Conservation (phyloP, 2,329 filamentous ascomycete species). For the Dendryphion nanum region DNA sequence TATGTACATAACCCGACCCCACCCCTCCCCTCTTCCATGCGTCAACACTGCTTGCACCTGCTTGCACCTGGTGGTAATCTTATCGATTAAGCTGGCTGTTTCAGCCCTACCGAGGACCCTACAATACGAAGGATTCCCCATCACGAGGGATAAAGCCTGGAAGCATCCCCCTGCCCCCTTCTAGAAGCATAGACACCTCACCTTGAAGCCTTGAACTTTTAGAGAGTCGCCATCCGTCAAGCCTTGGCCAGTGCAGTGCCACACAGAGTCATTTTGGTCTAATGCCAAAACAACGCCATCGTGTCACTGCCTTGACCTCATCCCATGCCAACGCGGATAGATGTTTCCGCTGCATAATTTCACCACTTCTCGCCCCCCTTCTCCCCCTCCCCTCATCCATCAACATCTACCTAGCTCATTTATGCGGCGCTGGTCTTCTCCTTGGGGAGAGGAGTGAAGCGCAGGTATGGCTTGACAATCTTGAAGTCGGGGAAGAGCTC, state of each 20-base stretch:
- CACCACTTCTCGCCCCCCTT: neutral
- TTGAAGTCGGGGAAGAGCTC: slow-evolving; percentile 59
- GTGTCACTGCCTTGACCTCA: no score
- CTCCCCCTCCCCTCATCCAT: neutral
- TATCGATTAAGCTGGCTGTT: slow-evolving; percentile 14
- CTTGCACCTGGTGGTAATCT: no score
- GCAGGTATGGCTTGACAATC: slow-evolving; percentile 62
- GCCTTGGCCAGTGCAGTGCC: no score
- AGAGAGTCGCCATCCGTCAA: no score
- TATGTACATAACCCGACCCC: no score
- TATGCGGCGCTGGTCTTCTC: slow-evolving; percentile 54
- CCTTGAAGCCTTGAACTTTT: slow-evolving; percentile 2
- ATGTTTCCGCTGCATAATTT: no score
- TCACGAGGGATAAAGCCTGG: slow-evolving; percentile 5
- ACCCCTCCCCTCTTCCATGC: no score
- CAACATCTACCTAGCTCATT: neutral
- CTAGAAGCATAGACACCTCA: slow-evolving; percentile 19
- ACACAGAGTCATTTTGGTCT: no score
- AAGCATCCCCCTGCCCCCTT: slow-evolving; percentile 12
- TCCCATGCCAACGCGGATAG: no score
- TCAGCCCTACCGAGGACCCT: slow-evolving; percentile 18
- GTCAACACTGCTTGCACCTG: no score
- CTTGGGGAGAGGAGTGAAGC: slow-evolving; percentile 59
- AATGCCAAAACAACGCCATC: no score
- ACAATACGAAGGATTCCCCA: neutral